Base-by-base conservation (phyloP, 75 land plant genomes). In the Picea glauca region DNA sequence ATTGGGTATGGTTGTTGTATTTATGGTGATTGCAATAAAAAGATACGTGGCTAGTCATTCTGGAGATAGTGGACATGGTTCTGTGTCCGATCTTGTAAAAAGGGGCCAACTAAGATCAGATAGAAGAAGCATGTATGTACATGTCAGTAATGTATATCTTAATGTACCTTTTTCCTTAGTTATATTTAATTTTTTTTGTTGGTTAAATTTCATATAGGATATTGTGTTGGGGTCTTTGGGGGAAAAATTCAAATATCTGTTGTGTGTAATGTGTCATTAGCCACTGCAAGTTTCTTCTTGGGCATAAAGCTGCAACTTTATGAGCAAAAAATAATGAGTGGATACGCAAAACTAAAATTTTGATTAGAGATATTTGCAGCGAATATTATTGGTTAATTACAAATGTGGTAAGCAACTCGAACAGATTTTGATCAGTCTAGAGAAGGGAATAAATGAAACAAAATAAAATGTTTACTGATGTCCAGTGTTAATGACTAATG, bases 71-170 rank as follows among this genome's bases (percentile, higher is more conserved):
- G 79, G 62, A 17, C 86, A 80, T 62, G 98, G 98, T 61, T 90
- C 98, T 83, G 93, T 94, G 17, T 90, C 93, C 17, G 95, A 94
- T 85, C 93, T 94, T 81, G 90, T 94, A 35, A 91, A 88, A 60
- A 91, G 98, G 60, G 98, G 98, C 20, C 98, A 94, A 78, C 79
- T 94, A 35, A 90, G 88, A 84, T 88, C 96, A 73, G 95, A 92
- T 84, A 87, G 96, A 85, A 86, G 92, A 86, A 86, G 88, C 88
- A 92, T 88, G 97, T 94, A 94, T 77, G 97, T 84, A 62, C 58
- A 50, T 62, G 56, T 58, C 43, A 56, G 72, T 58, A 13, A 18
- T 58, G 15, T 4, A 14, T 13, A 30, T 79, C 32, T 63, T 46
- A 43, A 70, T 40, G 4, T 3, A 56, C 15, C 8, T 7, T 32